A percentile compares a stretch with the other conserved stretches of the same genome.
Conservation (phyloP, 202 grass and related monocot species). For the Brachypodium distachyon region DNA sequence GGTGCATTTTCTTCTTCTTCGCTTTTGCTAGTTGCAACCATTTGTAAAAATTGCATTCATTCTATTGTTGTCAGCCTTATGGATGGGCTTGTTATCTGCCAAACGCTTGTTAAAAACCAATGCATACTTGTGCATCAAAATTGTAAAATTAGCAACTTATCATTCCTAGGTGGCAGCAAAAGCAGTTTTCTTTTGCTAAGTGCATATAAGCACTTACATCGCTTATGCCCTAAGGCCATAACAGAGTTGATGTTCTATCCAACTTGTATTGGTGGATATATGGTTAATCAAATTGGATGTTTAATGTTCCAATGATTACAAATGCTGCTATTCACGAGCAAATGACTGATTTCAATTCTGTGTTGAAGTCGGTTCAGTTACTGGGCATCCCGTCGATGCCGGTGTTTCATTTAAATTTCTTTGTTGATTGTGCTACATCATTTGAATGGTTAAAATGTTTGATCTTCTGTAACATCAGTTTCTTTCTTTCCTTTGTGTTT, state of each 20-base stretch:
- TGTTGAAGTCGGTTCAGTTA: neutral
- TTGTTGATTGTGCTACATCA: neutral
- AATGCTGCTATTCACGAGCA: neutral
- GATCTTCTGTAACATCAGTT: conserved; percentile 1
- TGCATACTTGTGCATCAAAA: neutral
- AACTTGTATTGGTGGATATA: neutral
- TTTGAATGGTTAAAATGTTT: conserved; percentile 1
- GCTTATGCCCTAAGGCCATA: neutral
- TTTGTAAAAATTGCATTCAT: neutral
- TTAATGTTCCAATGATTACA: neutral
- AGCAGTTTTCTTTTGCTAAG: neutral
- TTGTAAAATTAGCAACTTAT: neutral
- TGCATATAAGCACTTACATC: neutral
- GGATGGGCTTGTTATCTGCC: neutral
- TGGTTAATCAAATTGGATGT: neutral
- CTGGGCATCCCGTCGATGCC: neutral
- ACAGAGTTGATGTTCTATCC: neutral
- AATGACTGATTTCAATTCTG: conserved; percentile 11
- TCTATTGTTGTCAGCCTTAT: neutral
- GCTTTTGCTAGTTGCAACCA: neutral
- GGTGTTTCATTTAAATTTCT: neutral
- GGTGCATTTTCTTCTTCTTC: conserved; percentile 26
- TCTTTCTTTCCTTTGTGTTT: conserved; percentile 1
- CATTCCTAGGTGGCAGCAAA: neutral
- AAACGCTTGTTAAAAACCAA: neutral